phyloP scores from a whole-genome alignment of 352 stramenopile species.

The Phytophthora chlamydospora region DNA sequence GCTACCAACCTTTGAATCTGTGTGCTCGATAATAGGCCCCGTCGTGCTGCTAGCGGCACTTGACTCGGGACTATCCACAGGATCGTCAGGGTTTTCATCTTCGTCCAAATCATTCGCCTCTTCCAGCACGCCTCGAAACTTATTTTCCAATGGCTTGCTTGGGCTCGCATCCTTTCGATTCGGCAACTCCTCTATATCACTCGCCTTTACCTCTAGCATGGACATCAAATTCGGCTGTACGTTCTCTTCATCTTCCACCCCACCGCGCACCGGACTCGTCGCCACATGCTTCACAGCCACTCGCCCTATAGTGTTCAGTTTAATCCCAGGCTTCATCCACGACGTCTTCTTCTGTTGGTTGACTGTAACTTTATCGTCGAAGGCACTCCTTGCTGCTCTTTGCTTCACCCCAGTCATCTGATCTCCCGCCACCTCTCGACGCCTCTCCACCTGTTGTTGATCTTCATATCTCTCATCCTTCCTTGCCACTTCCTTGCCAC shows the following conservation, averaged over 20 bases:
- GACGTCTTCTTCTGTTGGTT: background rate
- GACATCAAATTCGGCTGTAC: slow-evolving; percentile 8
- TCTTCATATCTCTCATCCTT: background rate
- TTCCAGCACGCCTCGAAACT: background rate
- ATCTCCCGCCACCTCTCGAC: background rate
- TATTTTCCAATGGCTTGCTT: background rate
- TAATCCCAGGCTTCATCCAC: slow-evolving; percentile 13
- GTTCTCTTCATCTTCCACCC: slow-evolving; percentile 9
- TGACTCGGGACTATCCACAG: background rate
- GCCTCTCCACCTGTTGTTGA: background rate
- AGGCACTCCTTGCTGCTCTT: background rate
- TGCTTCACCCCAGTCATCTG: background rate
- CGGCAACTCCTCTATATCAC: background rate
- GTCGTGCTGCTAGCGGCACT: background rate
- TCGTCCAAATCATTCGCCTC: background rate
- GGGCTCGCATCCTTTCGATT: background rate
- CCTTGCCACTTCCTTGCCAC: background rate
- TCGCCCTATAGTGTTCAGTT: background rate
- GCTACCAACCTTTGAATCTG: background rate
- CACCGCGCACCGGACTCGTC: slow-evolving; percentile 15
- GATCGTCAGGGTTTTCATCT: background rate
- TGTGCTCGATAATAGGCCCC: too few species aligned
- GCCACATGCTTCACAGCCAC: slow-evolving; percentile 9
- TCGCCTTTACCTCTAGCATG: background rate
- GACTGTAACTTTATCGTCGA: background rate